Base-by-base conservation (phyloP, 192 early-diverging fungal species). In the Linnemannia exigua region DNA sequence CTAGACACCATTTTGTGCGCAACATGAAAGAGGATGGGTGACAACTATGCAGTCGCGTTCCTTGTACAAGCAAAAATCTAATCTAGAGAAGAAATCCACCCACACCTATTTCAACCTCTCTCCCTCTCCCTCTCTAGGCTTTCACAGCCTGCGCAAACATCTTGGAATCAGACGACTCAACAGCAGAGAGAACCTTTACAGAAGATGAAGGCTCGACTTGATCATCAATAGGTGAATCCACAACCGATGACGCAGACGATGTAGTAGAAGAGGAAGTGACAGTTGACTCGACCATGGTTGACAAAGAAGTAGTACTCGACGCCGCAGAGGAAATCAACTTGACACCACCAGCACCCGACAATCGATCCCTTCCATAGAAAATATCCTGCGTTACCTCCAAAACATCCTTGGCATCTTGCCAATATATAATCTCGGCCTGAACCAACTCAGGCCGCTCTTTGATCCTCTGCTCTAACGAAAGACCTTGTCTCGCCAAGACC, bases 391-490 rank as follows among this genome's bases (percentile, higher is more conserved):
- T 69, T 1, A 66, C 61, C 14, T 38, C 15, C 2, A 86, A 28
- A 12, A 68, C 84, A 66, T 74, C 72, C n/a, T 44, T 19, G 1
- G 84, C 61, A 6, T 46, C 47, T 19, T 85, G 41, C 84, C 84
- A 86, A 61, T 80, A 86, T 11, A 86, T 14, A 20, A 86, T 71
- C 8, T 86, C 58, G 3, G 78, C 79, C 37, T 80, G 79, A 74
- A 86, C 54, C 50, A 80, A 14, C 28, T 80, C 74, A 5, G 74
- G 74, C 9, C 72, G 51, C 35, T 70, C 79, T 22, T 36, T 72
- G 66, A 86, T 86, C 35, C 63, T 28, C 41, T 80, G 76, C 5
- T 86, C 74, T 14, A 86, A 52, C 50, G 76, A 61, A 15, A 86
- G 48, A 14, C 52, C 58, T 8, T 38, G n/a, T 37, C 84, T 47